Conservation (phyloP, 345 rosid genomes). For the Citrus australasica region DNA sequence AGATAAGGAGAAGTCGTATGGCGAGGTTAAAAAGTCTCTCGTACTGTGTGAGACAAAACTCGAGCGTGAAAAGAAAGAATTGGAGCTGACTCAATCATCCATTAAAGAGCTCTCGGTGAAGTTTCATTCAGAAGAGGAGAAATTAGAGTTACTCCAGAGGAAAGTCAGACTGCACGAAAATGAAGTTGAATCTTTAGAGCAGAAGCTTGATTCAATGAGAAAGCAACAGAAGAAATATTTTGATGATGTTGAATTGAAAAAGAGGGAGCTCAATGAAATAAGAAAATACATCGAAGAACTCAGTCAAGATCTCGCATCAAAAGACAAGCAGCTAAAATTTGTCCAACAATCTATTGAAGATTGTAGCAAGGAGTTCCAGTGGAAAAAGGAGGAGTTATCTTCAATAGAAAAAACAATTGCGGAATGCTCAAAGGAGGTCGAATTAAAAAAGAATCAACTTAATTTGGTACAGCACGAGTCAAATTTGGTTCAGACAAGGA, state of each 20-base stretch:
- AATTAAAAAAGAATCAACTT: constrained; percentile 23
- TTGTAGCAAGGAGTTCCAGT: constrained; percentile 11
- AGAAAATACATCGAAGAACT: background rate
- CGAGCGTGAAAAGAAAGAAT: background rate
- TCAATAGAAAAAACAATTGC: constrained; percentile 17
- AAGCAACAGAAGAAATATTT: background rate
- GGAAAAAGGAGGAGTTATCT: constrained; percentile 16
- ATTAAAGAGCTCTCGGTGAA: constrained; percentile 11
- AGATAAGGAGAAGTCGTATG: constrained; percentile 8
- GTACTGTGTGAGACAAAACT: constrained; percentile 4
- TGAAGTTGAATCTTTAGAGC: constrained; percentile 16
- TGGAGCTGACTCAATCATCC: constrained; percentile 11
- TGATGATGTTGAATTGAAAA: constrained; percentile 14
- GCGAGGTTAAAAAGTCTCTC: constrained; percentile 10
- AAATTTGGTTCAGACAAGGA: constrained; percentile 14
- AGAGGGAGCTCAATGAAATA: background rate
- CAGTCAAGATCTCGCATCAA: background rate
- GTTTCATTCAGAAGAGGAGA: constrained; percentile 13
- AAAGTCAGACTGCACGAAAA: background rate
- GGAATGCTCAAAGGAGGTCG: constrained; percentile 8
- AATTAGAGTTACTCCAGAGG: constrained; percentile 6
- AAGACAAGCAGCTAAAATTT: constrained; percentile 7
- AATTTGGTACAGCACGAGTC: background rate
- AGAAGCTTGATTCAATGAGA: constrained; percentile 15
- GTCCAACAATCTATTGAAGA: constrained; percentile 19